Conservation (phyloP, 1,284 basidiomycete species). For the Mycena citricolor region DNA sequence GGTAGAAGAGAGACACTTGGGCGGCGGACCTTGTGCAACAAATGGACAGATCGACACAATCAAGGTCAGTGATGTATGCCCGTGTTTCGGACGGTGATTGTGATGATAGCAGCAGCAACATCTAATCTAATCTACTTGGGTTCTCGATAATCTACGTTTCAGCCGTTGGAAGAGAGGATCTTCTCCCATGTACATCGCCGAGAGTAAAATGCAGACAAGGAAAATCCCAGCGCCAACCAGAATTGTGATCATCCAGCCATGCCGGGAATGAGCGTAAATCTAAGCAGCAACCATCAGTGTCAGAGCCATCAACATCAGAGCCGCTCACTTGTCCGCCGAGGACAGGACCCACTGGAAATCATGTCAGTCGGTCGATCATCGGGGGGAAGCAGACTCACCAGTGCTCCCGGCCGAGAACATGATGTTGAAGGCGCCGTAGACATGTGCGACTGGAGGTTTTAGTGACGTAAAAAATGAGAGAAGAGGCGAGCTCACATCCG, state of each 20-base stretch:
- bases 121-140: too few relatives aligned
- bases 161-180: slow-evolving; percentile 45
- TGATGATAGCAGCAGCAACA: too few relatives aligned
- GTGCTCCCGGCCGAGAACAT: slow-evolving; percentile 67
- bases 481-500: slow-evolving; percentile 53
- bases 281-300: slow-evolving; percentile 27
- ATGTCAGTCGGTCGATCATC: background rate
- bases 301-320: slow-evolving; percentile 3
- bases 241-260: slow-evolving; percentile 60
- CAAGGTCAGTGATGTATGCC: too few relatives aligned
- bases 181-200: slow-evolving; percentile 43
- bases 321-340: slow-evolving; percentile 60
- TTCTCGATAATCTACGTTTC: too few relatives aligned
- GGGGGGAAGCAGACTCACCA: slow-evolving; percentile 7
- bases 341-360: slow-evolving; percentile 59
- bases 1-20: too few relatives aligned
- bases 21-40: too few relatives aligned
- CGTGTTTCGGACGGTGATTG: too few relatives aligned
- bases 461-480: slow-evolving; percentile 12
- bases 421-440: slow-evolving; percentile 68
- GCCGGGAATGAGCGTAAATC: slow-evolving; percentile 54
- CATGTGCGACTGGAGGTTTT: slow-evolving; percentile 55
- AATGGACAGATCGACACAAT: too few relatives aligned
- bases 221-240: slow-evolving; percentile 46
- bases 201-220: slow-evolving; percentile 37